These are phyloP conservation scores for Talaromyces sp. DNA, from an alignment of 2,329 filamentous ascomycete species.

Conservation along the genomic window DNA sequence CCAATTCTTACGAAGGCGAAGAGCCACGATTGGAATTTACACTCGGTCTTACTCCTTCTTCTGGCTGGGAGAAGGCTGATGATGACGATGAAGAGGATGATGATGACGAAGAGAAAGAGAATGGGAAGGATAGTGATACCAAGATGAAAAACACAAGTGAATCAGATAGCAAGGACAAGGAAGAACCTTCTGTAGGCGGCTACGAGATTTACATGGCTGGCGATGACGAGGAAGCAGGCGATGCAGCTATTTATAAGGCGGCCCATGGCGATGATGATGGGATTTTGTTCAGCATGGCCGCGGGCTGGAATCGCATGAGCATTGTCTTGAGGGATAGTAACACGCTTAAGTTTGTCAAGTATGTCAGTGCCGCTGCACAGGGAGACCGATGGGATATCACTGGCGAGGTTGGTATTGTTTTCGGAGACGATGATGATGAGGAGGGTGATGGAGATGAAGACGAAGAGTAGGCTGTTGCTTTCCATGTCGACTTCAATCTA, in stretches of 20 bases:
- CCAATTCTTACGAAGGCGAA: constrained; percentile 71
- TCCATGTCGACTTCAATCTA: neutral
- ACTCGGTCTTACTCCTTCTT: constrained; percentile 77
- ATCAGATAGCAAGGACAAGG: constrained; percentile 24
- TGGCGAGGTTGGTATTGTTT: constrained; percentile 69
- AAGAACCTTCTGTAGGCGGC: constrained; percentile 45
- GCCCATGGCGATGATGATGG: constrained; percentile 69
- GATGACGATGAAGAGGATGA: constrained; percentile 43
- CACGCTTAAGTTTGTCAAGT: constrained; percentile 91
- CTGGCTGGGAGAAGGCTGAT: constrained; percentile 75
- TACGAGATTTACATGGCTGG: constrained; percentile 85
- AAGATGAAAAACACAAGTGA: constrained; percentile 27
- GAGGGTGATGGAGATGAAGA: neutral
- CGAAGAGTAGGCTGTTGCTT: neutral
- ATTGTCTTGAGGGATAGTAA: constrained; percentile 85
- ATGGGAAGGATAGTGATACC: constrained; percentile 27
- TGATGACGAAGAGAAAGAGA: constrained; percentile 8
- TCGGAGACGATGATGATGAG: constrained; percentile 48
- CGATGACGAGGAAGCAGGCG: constrained; percentile 58
- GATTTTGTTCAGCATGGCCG: constrained; percentile 65
- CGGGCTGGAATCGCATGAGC: constrained; percentile 84
- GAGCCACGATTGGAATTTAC: constrained; percentile 80
- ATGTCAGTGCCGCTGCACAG: constrained; percentile 75
- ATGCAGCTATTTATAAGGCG: constrained; percentile 72
- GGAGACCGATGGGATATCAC: constrained; percentile 93